phyloP scores from a whole-genome alignment of 352 stramenopile species.

The Pythium brachiatum region DNA sequence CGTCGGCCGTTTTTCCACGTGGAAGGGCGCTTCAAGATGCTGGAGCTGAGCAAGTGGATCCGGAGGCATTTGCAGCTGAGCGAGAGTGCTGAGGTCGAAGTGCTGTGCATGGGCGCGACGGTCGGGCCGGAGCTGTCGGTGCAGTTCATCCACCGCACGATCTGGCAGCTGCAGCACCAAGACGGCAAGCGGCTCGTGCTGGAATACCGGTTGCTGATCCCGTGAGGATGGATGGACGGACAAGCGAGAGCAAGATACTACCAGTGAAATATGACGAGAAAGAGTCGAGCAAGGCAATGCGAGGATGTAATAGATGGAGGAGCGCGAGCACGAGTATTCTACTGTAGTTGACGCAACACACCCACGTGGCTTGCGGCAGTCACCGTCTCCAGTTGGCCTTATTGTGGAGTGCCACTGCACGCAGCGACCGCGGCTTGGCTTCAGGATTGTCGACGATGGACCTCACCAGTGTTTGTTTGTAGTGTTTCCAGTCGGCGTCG shows the following conservation, averaged over 20 bases:
- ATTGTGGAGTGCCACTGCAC: background rate
- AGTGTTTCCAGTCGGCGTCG: conserved; percentile 21
- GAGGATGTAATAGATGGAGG: background rate
- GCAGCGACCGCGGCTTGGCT: background rate
- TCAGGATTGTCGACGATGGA: conserved; percentile 16
- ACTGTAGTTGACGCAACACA: too few relatives aligned
- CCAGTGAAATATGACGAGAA: background rate
- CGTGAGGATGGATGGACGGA: conserved; percentile 16
- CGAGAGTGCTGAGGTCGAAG: conserved; percentile 40
- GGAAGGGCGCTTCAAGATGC: conserved; percentile 65
- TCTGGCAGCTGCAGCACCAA: conserved; percentile 58
- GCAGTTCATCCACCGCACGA: conserved; percentile 62
- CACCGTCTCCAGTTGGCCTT: background rate
- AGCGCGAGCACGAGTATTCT: background rate
- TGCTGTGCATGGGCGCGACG: conserved; percentile 52
- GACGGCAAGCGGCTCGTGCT: conserved; percentile 40
- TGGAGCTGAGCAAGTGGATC: conserved; percentile 53
- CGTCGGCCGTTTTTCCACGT: conserved; percentile 58
- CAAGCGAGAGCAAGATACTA: background rate
- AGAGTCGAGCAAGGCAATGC: background rate
- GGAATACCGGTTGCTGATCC: conserved; percentile 39
- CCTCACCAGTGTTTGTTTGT: conserved; percentile 19
- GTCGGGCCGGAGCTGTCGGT: conserved; percentile 65
- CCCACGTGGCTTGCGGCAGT: too few relatives aligned
- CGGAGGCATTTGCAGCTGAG: conserved; percentile 32